phyloP scores from a whole-genome alignment of 108 stramenopile species.

The Schizochytrium sp. region DNA sequence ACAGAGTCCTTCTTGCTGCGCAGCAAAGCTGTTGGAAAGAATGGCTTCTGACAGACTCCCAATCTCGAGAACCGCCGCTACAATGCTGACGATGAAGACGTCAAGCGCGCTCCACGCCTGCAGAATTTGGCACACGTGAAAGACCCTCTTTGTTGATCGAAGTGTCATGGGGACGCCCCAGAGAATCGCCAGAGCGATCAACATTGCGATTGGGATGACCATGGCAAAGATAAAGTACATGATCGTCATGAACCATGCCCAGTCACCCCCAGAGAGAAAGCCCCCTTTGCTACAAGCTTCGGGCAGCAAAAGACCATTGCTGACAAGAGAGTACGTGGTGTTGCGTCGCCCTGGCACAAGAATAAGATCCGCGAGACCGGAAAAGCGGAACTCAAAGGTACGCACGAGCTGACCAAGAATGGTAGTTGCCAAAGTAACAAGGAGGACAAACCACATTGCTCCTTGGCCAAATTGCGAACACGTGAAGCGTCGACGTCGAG shows the following conservation, averaged over 20 bases:
- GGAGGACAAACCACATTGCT: slow-evolving; percentile 19
- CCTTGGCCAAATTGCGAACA: neutral
- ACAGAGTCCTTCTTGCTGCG: neutral
- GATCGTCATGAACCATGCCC: slow-evolving; percentile 58
- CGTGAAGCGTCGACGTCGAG: neutral
- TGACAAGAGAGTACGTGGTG: slow-evolving; percentile 57
- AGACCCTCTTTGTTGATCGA: neutral
- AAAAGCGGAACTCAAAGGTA: slow-evolving; percentile 71
- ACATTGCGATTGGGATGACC: slow-evolving; percentile 63
- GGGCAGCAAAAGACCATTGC: slow-evolving; percentile 57
- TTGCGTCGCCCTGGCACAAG: slow-evolving; percentile 47
- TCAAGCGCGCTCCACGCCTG: slow-evolving; percentile 79
- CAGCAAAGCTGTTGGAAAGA: neutral
- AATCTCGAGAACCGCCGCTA: slow-evolving; percentile 67
- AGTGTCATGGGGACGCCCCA: slow-evolving; percentile 61
- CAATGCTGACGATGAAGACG: slow-evolving; percentile 68
- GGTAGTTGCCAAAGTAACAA: neutral
- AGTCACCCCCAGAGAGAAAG: slow-evolving; percentile 14
- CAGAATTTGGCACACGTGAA: neutral
- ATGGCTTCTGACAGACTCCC: slow-evolving; percentile 1
- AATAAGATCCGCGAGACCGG: slow-evolving; percentile 66
- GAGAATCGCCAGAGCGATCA: slow-evolving; percentile 49
- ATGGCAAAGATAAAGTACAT: slow-evolving; percentile 75
- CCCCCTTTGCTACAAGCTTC: slow-evolving; percentile 46
- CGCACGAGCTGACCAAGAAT: neutral